These are phyloP conservation scores for Beauveria varroae DNA, from an alignment of 2,329 filamentous ascomycete genomes.

Conservation along the genomic window DNA sequence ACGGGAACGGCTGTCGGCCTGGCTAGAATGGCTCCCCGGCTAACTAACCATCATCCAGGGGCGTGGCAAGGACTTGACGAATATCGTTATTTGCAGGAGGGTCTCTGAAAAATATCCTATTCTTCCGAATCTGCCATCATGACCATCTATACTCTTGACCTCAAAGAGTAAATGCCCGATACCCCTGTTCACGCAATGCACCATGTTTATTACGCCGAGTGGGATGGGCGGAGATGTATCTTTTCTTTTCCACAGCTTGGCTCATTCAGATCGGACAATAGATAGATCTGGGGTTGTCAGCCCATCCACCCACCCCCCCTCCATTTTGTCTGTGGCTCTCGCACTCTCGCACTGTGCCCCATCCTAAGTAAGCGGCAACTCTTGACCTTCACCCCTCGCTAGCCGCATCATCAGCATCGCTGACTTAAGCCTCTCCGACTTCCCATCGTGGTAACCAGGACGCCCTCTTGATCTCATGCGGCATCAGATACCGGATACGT, in stretches of 20 bases:
- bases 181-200: neutral
- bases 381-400: neutral
- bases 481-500: constrained; percentile 2
- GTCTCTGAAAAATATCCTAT: neutral
- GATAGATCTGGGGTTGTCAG: constrained; percentile 9
- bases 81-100: neutral
- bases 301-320: neutral
- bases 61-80: neutral
- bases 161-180: constrained; percentile 1
- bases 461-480: constrained; percentile 5
- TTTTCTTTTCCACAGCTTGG: neutral
- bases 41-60: neutral
- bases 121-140: neutral
- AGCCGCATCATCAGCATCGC: constrained; percentile 4
- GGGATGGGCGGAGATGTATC: neutral
- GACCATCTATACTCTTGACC: neutral
- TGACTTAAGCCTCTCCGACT: constrained; percentile 11
- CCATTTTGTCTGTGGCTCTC: neutral
- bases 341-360: neutral
- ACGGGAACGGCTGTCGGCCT: neutral
- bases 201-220: neutral
- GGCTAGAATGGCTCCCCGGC: neutral
- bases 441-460: constrained; percentile 11
- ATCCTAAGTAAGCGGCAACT: constrained; percentile 1
- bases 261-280: constrained; percentile 2